Conservation (phyloP, 2,329 filamentous ascomycete genomes). For the Lecanicillium sp. region DNA sequence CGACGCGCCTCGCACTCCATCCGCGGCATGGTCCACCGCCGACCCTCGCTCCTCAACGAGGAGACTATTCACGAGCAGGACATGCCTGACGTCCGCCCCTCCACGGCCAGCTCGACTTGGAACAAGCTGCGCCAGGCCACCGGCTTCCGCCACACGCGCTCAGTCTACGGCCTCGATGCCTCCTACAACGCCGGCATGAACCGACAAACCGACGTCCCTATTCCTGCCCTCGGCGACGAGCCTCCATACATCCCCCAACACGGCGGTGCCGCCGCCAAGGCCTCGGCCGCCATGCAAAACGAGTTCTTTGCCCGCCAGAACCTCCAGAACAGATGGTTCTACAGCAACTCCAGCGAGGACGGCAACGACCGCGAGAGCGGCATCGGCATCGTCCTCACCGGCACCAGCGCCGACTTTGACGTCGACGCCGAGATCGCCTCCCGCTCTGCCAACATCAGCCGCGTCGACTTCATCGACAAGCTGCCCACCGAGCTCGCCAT, state of each 20-base stretch:
- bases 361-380: conserved; percentile 57
- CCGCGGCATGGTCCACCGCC: conserved; percentile 45
- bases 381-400: conserved; percentile 53
- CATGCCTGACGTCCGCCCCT: conserved; percentile 29
- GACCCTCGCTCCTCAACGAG: conserved; percentile 35
- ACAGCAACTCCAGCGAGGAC: conserved; percentile 36
- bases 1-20: conserved; percentile 51
- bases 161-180: conserved; percentile 38
- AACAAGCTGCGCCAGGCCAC: conserved; percentile 46
- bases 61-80: conserved; percentile 25
- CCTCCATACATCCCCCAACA: conserved; percentile 56
- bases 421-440: conserved; percentile 28
- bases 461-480: conserved; percentile 51
- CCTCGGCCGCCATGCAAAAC: conserved; percentile 55
- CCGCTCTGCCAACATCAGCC: conserved; percentile 39
- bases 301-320: conserved; percentile 36
- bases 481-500: conserved; percentile 55
- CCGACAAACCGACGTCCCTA: conserved; percentile 27
- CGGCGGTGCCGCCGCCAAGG: conserved; percentile 55
- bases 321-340: conserved; percentile 37
- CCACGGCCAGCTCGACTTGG: conserved; percentile 46
- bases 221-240: conserved; percentile 45
- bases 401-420: conserved; percentile 34
- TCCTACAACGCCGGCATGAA: conserved; percentile 20
- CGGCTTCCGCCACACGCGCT: conserved; percentile 42